A percentile compares a stretch with the other conserved stretches of the same genome.
These are phyloP conservation scores for Elymus sibiricus DNA, from an alignment of 176 grass and related monocot species.

Conservation along the genomic window DNA sequence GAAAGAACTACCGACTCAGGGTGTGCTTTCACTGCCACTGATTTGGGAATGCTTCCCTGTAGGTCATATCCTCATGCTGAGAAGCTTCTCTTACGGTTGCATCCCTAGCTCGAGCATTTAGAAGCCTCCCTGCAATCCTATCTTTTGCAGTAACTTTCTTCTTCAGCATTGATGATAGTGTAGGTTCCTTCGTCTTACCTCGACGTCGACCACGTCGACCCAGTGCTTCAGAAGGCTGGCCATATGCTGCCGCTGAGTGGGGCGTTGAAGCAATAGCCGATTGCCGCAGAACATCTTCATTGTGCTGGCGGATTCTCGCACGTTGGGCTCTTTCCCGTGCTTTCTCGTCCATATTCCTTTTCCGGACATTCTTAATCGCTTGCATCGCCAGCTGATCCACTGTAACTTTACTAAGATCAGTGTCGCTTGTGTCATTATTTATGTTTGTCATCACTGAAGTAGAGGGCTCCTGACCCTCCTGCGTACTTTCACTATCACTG, in stretches of 20 bases:
- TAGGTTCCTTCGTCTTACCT: conserved; percentile 56
- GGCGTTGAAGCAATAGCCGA: conserved; percentile 83
- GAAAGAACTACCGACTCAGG: neutral
- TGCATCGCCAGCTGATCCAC: conserved; percentile 51
- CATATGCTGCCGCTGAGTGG: conserved; percentile 58
- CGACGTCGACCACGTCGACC: conserved; percentile 16
- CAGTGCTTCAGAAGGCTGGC: conserved; percentile 29
- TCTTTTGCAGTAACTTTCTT: conserved; percentile 84
- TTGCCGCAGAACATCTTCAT: conserved; percentile 73
- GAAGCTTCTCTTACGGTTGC: conserved; percentile 38
- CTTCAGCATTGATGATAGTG: conserved; percentile 85
- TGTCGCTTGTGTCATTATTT: conserved; percentile 3
- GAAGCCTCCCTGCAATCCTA: conserved; percentile 75
- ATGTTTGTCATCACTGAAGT: conserved; percentile 3
- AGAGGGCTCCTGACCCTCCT: neutral
- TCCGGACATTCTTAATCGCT: conserved; percentile 68
- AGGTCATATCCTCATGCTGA: conserved; percentile 62
- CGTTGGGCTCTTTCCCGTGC: conserved; percentile 52
- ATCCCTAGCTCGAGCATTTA: conserved; percentile 48
- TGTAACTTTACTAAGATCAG: conserved; percentile 31
- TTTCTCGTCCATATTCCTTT: conserved; percentile 59
- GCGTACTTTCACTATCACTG: conserved; percentile 14
- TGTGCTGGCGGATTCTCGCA: conserved; percentile 71
- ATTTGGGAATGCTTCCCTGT: conserved; percentile 80
- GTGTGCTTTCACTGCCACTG: conserved; percentile 50